Evolutionary conservation across 2,329 filamentous ascomycete genomes (phyloP).

Genomic region (Aspergillus fijiensis): DNA sequence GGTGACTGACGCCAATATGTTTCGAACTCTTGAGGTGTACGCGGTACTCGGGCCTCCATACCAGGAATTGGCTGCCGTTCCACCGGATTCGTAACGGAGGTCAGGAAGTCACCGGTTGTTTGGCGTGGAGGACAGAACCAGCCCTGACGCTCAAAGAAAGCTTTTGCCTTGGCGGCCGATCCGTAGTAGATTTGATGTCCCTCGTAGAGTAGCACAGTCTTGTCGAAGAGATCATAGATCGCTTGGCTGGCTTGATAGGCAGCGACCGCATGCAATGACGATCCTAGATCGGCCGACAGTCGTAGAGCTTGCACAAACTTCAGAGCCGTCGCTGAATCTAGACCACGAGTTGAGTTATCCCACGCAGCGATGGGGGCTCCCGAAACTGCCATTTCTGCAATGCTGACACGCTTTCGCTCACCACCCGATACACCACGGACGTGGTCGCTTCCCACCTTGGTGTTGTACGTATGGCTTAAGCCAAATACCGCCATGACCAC

Average conservation of each 20-base stretch:
- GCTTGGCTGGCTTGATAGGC: constrained; percentile 51
- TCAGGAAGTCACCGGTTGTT: constrained; percentile 68
- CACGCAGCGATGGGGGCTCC: constrained; percentile 44
- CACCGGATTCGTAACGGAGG: constrained; percentile 62
- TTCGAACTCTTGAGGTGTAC: constrained; percentile 67
- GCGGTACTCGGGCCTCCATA: constrained; percentile 62
- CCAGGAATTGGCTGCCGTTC: constrained; percentile 58
- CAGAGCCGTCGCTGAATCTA: constrained; percentile 53
- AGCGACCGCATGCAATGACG: constrained; percentile 50
- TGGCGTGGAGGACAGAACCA: constrained; percentile 66
- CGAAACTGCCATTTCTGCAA: constrained; percentile 53
- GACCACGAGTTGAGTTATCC: constrained; percentile 48
- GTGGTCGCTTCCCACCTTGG: constrained; percentile 52
- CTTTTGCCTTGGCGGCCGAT: constrained; percentile 55
- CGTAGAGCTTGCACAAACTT: constrained; percentile 54
- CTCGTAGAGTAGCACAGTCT: constrained; percentile 68
- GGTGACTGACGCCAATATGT: constrained; percentile 54
- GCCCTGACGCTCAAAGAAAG: constrained; percentile 67
- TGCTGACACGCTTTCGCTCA: constrained; percentile 59
- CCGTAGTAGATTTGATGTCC: constrained; percentile 75
- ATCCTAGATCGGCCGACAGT: constrained; percentile 46
- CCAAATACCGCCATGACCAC: constrained; percentile 46
- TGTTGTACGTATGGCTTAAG: constrained; percentile 49
- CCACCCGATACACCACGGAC: constrained; percentile 61
- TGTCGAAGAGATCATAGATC: constrained; percentile 60